These are phyloP conservation scores for Mollisia scopiformis DNA, from an alignment of 2,329 filamentous ascomycete species.

Conservation along the genomic window DNA sequence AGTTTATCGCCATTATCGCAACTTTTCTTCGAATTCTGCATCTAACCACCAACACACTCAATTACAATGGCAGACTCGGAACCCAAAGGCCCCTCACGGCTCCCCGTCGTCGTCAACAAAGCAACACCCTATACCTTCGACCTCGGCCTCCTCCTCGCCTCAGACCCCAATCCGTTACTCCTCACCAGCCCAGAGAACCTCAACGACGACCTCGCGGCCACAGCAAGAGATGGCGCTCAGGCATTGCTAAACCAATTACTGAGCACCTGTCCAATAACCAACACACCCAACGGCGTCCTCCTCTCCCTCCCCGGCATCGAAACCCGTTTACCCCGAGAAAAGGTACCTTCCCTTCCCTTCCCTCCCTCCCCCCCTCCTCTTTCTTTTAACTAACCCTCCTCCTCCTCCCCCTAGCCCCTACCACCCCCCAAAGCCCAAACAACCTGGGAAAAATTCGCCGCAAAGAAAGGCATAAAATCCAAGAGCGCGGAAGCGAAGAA, in stretches of 20 bases:
- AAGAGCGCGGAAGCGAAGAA: slow-evolving; percentile 78
- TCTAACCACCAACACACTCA: background rate
- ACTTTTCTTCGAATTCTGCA: slow-evolving; percentile 9
- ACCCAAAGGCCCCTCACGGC: slow-evolving; percentile 34
- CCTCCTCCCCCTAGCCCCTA: slow-evolving; percentile 54
- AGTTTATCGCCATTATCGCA: slow-evolving; percentile 16
- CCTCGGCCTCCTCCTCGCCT: slow-evolving; percentile 81
- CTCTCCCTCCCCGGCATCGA: slow-evolving; percentile 73
- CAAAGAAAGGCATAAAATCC: slow-evolving; percentile 94
- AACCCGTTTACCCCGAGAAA: slow-evolving; percentile 83
- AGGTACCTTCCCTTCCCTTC: slow-evolving; percentile 43
- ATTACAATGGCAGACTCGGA: slow-evolving; percentile 8
- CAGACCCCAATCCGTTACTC: slow-evolving; percentile 82
- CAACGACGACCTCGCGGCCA: slow-evolving; percentile 70
- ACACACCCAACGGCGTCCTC: slow-evolving; percentile 71
- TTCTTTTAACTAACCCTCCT: background rate
- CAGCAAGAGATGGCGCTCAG: slow-evolving; percentile 89
- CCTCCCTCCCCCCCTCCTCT: background rate
- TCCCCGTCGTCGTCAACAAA: slow-evolving; percentile 72
- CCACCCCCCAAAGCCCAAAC: slow-evolving; percentile 81
- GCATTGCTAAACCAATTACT: slow-evolving; percentile 93
- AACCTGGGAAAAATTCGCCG: slow-evolving; percentile 95
- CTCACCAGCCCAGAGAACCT: slow-evolving; percentile 51
- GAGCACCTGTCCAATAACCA: slow-evolving; percentile 79
- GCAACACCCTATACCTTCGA: slow-evolving; percentile 92